A percentile compares a stretch with the other conserved stretches of the same genome.
These are phyloP conservation scores for Westerdykella aurantiaca DNA, from an alignment of 2,329 filamentous ascomycete species.

Conservation along the genomic window DNA sequence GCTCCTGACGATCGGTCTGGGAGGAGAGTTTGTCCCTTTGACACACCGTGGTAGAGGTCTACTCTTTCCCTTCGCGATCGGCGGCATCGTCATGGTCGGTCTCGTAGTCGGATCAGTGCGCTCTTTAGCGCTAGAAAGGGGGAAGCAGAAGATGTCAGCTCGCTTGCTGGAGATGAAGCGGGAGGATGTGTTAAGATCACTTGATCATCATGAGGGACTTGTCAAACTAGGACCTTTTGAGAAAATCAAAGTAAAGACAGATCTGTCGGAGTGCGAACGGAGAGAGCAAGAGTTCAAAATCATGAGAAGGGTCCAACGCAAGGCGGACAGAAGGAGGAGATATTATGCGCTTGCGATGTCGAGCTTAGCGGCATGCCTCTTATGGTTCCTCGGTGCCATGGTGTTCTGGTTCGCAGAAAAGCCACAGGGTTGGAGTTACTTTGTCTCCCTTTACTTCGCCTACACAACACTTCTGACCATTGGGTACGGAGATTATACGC, in stretches of 20 bases:
- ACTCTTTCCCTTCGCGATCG: slow-evolving; percentile 51
- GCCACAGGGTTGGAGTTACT: slow-evolving; percentile 47
- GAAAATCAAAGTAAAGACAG: slow-evolving; percentile 38
- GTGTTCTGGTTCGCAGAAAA: slow-evolving; percentile 47
- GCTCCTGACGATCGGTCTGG: slow-evolving; percentile 51
- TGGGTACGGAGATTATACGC: slow-evolving; percentile 49
- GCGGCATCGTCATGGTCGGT: slow-evolving; percentile 51
- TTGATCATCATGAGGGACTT: slow-evolving; percentile 37
- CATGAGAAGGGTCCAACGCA: slow-evolving; percentile 39
- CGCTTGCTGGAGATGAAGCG: slow-evolving; percentile 47
- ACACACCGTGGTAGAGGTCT: slow-evolving; percentile 48
- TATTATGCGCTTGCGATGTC: slow-evolving; percentile 41
- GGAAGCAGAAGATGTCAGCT: slow-evolving; percentile 47
- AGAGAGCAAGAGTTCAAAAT: slow-evolving; percentile 46
- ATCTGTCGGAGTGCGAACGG: slow-evolving; percentile 35
- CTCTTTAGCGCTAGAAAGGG: slow-evolving; percentile 46
- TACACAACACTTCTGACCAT: slow-evolving; percentile 51
- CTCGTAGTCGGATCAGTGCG: slow-evolving; percentile 51
- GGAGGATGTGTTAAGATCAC: slow-evolving; percentile 36
- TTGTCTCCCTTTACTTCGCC: slow-evolving; percentile 49
- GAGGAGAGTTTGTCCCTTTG: slow-evolving; percentile 45
- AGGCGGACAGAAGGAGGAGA: slow-evolving; percentile 32
- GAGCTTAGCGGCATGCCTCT: slow-evolving; percentile 30
- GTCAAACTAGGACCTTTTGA: slow-evolving; percentile 41
- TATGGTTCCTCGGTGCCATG: slow-evolving; percentile 47